Evolutionary conservation across 176 grass and related monocot species (phyloP).

Genomic region (Elymus sibiricus): DNA sequence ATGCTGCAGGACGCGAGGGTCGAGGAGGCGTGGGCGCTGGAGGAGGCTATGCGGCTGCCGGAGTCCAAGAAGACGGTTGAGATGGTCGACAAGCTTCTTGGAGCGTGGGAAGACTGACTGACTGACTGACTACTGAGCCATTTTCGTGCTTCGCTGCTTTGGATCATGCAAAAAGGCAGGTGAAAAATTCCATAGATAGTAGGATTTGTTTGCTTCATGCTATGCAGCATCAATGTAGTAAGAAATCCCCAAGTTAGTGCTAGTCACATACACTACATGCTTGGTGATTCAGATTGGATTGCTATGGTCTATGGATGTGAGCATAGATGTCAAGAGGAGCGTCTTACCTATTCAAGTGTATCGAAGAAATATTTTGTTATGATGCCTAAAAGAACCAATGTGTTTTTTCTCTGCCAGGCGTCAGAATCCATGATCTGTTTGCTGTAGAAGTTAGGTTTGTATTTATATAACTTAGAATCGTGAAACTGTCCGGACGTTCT

Average conservation of each 20-base stretch:
- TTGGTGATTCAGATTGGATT: not conserved
- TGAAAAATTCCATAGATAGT: not conserved
- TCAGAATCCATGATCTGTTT: not conserved
- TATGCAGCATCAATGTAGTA: not conserved
- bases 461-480: not conserved
- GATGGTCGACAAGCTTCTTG: conserved; percentile 39
- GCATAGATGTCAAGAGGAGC: not conserved
- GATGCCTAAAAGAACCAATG: not conserved
- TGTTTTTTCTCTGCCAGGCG: not conserved
- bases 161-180: not conserved
- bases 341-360: not conserved
- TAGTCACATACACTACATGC: not conserved
- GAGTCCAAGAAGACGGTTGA: conserved; percentile 23
- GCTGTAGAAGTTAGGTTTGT: not conserved
- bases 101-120: conserved; percentile 38
- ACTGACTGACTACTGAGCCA: not conserved
- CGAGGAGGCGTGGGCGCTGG: conserved; percentile 43
- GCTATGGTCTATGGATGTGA: not conserved
- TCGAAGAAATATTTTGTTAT: not conserved
- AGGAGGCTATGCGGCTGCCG: conserved; percentile 27
- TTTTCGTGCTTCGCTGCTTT: not conserved
- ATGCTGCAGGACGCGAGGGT: conserved; percentile 47
- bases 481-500: not conserved
- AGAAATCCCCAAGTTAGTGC: not conserved
- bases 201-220: not conserved